Base-by-base conservation (phyloP, 2,329 filamentous ascomycete genomes). In the Colletotrichum siamense region DNA sequence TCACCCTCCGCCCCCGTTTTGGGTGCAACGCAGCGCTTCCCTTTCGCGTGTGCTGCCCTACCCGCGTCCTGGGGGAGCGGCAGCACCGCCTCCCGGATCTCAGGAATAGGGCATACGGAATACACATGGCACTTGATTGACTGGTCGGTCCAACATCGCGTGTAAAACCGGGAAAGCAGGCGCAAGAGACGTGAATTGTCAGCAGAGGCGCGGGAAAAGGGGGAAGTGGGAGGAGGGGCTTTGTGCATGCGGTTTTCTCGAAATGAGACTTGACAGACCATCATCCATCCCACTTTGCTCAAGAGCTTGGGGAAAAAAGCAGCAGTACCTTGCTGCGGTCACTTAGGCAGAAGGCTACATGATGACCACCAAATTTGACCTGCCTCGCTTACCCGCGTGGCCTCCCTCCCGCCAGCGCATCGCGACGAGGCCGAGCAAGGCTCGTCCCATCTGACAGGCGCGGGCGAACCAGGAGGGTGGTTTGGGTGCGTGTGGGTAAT, bases 361-460 rank as follows among this genome's bases (percentile, higher is more conserved):
- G 59, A 22, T 32, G 28, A 30, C 59, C 44, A 52, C 44, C 44
- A 52, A 24, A 64, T 39, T 16, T 24, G 28, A 12, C 34, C 28
- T 36, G 22, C 62, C 22, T 65, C n/a, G 34, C 62, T 36, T 12
- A 62, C 26, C 68, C 67, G 57, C 68, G 68, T 63, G 68, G 36
- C 18, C 32, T 15, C 15, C 34, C 55, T 73, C 57, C 73, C 69
- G 73, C 70, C 73, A 73, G 64, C 73, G 64, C 70, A 76, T 73
- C 70, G 73, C 63, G 70, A 76, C 70, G 64, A 73, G 57, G 66
- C 68, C 64, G 59, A 73, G 39, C 70, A 69, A 73, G 73, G 70
- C 73, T 70, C 70, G 70, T 76, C 70, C 73, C 73, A 73, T 76
- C 70, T 69, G 70, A 76, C 70, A 76, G 49, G 73, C 64, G 63